Evolutionary conservation across 2,329 filamentous ascomycete genomes (phyloP), one percentile per base, ranked within the genome.

Genomic region (Curvularia spicifera): DNA sequence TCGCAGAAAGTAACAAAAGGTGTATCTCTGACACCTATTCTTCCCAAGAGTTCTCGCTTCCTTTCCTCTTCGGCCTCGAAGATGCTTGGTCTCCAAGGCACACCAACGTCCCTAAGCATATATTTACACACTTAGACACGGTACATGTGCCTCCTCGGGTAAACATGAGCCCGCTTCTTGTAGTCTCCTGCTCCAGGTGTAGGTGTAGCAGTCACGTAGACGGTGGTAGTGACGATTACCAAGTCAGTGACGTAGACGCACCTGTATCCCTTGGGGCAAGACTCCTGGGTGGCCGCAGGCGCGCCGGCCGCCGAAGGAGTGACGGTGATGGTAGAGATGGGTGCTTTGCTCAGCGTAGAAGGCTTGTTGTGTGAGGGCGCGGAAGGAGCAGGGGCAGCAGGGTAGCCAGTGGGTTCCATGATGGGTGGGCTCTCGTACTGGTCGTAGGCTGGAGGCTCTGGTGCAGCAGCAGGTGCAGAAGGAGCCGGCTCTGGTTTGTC

Each of bases 151-250:
- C 51, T 40, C 37, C 53, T 46, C 5, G 28, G 47, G 9, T 35
- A 28, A 3, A 53, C 29, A 22, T 13, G 24, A 35, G 26, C 53
- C 33, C 60, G 50, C 64, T 59, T 67, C 49, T 52, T 61, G 54
- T 65, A 63, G 24, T 53, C 45, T 10, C 61, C 59, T 6, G 49
- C 40, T 10, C 13, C 28, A n/a, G 49, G 47, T n/a, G 64, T 61
- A 31, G 65, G 47, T 18, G 64, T 61, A 31, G 65, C 64, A 54
- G 72, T 75, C 1, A 68, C 63, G 12, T 71, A 72, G 40, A 68
- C 62, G 7, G 67, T 66, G 63, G 71, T 55, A 1, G 71, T 74
- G 18, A 72, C 67, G 5, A 68, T 57, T 48, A 68, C 64, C 45
- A 65, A 53, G 24, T 66, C 62, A 8, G 61, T 65, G 15, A 68